Evolutionary conservation across 2,329 filamentous ascomycete species (phyloP).

Genomic region (Colletotrichum godetiae): DNA sequence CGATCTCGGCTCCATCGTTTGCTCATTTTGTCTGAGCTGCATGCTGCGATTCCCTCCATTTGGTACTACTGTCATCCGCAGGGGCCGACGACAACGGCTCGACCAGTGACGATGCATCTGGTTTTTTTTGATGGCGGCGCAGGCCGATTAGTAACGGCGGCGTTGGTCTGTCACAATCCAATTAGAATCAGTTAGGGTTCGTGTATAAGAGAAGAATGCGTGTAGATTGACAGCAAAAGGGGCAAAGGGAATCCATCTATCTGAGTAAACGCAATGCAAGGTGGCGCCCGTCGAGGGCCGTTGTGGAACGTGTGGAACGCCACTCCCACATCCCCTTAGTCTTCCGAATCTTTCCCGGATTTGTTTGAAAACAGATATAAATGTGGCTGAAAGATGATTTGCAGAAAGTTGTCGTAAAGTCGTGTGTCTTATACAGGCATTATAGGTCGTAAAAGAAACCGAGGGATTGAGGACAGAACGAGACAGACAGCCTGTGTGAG

Average conservation of each 20-base stretch:
- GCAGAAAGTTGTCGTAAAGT: background rate
- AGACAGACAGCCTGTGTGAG: background rate
- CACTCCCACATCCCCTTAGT: slow-evolving; percentile 8
- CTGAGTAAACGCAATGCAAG: slow-evolving; percentile 30
- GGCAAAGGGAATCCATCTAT: slow-evolving; percentile 29
- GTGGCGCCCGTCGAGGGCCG: slow-evolving; percentile 2
- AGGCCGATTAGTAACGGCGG: slow-evolving; percentile 42
- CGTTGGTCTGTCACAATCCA: slow-evolving; percentile 55
- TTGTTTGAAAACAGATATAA: background rate
- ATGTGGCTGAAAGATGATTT: background rate
- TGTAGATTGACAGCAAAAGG: slow-evolving; percentile 29
- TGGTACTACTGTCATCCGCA: slow-evolving; percentile 7
- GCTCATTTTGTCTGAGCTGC: slow-evolving; percentile 14
- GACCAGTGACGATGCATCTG: background rate
- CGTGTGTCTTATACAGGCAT: background rate
- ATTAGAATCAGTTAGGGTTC: slow-evolving; percentile 54
- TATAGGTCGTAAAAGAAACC: background rate
- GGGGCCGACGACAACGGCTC: slow-evolving; percentile 1
- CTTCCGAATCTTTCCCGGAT: background rate
- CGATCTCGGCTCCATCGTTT: slow-evolving; percentile 8
- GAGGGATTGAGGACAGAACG: background rate
- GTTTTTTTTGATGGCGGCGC: background rate
- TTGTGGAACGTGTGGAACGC: slow-evolving; percentile 6
- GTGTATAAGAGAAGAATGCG: slow-evolving; percentile 39
- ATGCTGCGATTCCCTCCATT: background rate